phyloP scores from a whole-genome alignment of 139 green algal genomes.

The Closterium sp. region DNA sequence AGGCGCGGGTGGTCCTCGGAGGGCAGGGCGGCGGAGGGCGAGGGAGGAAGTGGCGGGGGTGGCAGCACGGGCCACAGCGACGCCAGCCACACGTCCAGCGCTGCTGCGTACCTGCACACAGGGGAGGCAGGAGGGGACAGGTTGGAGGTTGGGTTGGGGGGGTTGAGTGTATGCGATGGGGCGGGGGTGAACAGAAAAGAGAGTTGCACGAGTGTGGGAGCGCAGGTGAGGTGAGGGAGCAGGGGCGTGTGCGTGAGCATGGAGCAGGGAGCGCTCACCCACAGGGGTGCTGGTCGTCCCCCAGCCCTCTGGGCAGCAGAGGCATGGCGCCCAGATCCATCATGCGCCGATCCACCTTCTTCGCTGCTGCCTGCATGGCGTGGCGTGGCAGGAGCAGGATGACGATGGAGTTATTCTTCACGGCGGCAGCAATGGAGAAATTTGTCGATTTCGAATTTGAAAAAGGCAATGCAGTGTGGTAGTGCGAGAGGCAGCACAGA shows the following conservation, averaged over 20 bases:
- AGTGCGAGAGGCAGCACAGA: too few relatives aligned
- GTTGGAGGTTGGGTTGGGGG: too few relatives aligned
- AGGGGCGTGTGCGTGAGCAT: too few relatives aligned
- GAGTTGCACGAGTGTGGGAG: too few relatives aligned
- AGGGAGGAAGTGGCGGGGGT: background rate
- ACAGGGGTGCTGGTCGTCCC: constrained; percentile 78
- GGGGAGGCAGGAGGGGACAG: too few relatives aligned
- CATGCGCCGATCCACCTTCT: constrained; percentile 86
- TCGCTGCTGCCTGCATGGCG: constrained; percentile 65
- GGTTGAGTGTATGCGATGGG: background rate
- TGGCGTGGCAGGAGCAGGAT: background rate
- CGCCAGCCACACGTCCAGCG: constrained; percentile 82
- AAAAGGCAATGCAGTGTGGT: too few relatives aligned
- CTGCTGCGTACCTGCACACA: constrained; percentile 77
- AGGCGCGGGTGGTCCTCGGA: background rate
- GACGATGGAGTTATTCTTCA: too few relatives aligned
- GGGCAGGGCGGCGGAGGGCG: background rate
- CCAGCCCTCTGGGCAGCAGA: constrained; percentile 72
- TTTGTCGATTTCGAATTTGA: too few relatives aligned
- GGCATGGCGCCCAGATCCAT: constrained; percentile 69
- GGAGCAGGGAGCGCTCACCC: constrained; percentile 10
- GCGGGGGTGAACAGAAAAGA: background rate
- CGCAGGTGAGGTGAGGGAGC: too few relatives aligned
- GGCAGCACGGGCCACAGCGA: constrained; percentile 71
- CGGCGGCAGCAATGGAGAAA: too few relatives aligned